These are phyloP conservation scores for Phytophthora colocasiae DNA, from an alignment of 352 stramenopile genomes.

Conservation along the genomic window DNA sequence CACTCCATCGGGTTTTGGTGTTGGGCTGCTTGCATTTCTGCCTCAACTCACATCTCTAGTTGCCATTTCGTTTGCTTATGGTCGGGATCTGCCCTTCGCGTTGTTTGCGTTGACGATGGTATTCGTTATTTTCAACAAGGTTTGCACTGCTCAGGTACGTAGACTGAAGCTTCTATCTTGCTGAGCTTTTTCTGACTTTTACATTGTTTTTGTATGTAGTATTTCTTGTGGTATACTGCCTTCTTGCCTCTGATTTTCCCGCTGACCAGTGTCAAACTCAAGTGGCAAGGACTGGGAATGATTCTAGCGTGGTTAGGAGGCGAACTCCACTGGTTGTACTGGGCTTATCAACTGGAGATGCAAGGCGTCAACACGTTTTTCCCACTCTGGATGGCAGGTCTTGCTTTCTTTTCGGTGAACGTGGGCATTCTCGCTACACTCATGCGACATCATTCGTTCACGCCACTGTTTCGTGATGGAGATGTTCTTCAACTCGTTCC, in stretches of 20 bases:
- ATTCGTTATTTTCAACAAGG: slow-evolving; percentile 99
- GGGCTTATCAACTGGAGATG: slow-evolving; percentile 92
- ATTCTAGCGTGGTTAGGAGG: slow-evolving; percentile 77
- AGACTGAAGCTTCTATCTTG: background rate
- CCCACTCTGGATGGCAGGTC: slow-evolving; percentile 82
- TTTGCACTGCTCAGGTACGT: slow-evolving; percentile 87
- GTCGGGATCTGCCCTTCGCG: slow-evolving; percentile 92
- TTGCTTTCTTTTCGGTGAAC: slow-evolving; percentile 93
- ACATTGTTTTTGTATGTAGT: slow-evolving; percentile 80
- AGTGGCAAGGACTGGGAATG: slow-evolving; percentile 72
- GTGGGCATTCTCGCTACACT: slow-evolving; percentile 78
- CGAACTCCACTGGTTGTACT: slow-evolving; percentile 92
- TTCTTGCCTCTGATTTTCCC: slow-evolving; percentile 92
- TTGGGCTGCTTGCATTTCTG: slow-evolving; percentile 86
- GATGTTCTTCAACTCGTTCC: slow-evolving; percentile 49
- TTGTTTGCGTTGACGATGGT: slow-evolving; percentile 98
- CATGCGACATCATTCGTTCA: slow-evolving; percentile 70
- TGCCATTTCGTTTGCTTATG: slow-evolving; percentile 75
- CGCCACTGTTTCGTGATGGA: slow-evolving; percentile 63
- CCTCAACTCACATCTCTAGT: slow-evolving; percentile 83
- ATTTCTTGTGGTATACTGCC: slow-evolving; percentile 99
- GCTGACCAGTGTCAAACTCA: slow-evolving; percentile 60
- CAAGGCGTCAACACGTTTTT: slow-evolving; percentile 91
- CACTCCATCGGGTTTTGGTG: slow-evolving; percentile 72
- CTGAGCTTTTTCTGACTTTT: slow-evolving; percentile 16